phyloP scores from a whole-genome alignment of 805 yeast species.

The Scheffersomyces stipitis region DNA sequence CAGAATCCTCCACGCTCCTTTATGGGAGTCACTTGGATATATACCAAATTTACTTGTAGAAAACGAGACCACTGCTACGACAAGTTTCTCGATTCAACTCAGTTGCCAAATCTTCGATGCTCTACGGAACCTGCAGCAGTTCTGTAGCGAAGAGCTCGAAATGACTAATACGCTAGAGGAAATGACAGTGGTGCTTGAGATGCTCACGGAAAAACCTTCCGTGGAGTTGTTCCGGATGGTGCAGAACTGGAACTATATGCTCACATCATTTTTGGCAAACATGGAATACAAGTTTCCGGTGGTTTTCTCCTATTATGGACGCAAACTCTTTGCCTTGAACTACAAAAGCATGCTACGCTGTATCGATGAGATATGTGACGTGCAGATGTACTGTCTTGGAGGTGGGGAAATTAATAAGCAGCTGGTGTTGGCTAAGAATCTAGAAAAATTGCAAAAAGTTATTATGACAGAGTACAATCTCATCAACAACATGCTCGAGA shows the following conservation, averaged over 20 bases:
- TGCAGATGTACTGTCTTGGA: conserved; percentile 4
- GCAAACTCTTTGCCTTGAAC: conserved; percentile 16
- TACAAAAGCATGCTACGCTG: conserved; percentile 10
- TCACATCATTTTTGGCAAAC: conserved; percentile 17
- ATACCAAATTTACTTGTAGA: not conserved
- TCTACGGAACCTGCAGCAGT: conserved; percentile 1
- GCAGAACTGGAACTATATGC: conserved; percentile 15
- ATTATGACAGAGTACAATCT: conserved; percentile 8
- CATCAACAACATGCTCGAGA: conserved; percentile 1
- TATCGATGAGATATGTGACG: conserved; percentile 9
- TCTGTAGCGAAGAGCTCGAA: not conserved
- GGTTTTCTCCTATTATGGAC: conserved; percentile 23
- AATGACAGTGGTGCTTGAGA: conserved; percentile 1
- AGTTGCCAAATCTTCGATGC: conserved; percentile 9
- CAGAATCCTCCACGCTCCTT: not conserved
- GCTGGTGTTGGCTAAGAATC: conserved; percentile 3
- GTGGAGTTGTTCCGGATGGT: conserved; percentile 1
- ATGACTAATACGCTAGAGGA: not conserved
- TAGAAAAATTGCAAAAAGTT: conserved; percentile 8
- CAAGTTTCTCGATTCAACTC: conserved; percentile 3
- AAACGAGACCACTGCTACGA: not conserved
- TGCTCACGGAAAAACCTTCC: not conserved
- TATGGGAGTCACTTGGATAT: conserved; percentile 7
- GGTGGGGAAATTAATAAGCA: not conserved
- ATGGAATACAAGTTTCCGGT: conserved; percentile 24